Conservation (phyloP, 2,329 filamentous ascomycete genomes). For the Botrytis squamosa region DNA sequence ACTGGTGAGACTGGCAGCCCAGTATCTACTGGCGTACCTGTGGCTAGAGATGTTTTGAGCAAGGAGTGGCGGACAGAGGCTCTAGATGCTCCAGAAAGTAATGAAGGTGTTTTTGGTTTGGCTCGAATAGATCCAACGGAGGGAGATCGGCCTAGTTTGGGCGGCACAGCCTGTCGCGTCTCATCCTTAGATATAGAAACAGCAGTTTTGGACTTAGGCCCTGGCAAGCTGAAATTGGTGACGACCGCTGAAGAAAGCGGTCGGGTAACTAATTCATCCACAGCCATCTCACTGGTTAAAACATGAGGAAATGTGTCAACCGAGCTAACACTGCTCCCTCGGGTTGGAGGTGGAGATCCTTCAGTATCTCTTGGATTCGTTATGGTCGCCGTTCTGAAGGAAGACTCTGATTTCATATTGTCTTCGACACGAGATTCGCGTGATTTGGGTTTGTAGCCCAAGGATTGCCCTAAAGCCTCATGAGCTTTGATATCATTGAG, state of each 20-base stretch:
- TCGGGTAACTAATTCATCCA: slow-evolving; percentile 20
- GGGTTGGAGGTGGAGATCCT: slow-evolving; percentile 18
- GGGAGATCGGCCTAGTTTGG: not conserved
- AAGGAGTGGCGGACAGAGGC: slow-evolving; percentile 33
- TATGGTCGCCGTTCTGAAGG: slow-evolving; percentile 17
- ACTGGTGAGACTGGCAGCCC: slow-evolving; percentile 32
- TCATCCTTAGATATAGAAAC: not conserved
- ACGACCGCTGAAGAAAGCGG: slow-evolving; percentile 31
- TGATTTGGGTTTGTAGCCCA: not conserved
- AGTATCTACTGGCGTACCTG: slow-evolving; percentile 28
- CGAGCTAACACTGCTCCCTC: slow-evolving; percentile 29
- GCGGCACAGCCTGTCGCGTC: not conserved
- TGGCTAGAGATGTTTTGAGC: slow-evolving; percentile 31
- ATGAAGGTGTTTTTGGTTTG: slow-evolving; percentile 29
- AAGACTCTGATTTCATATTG: slow-evolving; percentile 17
- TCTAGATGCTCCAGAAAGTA: slow-evolving; percentile 33
- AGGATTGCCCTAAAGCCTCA: not conserved
- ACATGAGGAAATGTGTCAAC: slow-evolving; percentile 33
- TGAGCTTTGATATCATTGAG: not conserved
- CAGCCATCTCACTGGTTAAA: slow-evolving; percentile 26
- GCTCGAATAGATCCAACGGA: slow-evolving; percentile 13
- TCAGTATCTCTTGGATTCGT: slow-evolving; percentile 19
- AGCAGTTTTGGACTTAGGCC: slow-evolving; percentile 25
- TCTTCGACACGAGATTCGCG: not conserved
- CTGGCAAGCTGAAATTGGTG: slow-evolving; percentile 37